phyloP scores from a whole-genome alignment of 805 yeast species.

The Monosporozyma servazzii region DNA sequence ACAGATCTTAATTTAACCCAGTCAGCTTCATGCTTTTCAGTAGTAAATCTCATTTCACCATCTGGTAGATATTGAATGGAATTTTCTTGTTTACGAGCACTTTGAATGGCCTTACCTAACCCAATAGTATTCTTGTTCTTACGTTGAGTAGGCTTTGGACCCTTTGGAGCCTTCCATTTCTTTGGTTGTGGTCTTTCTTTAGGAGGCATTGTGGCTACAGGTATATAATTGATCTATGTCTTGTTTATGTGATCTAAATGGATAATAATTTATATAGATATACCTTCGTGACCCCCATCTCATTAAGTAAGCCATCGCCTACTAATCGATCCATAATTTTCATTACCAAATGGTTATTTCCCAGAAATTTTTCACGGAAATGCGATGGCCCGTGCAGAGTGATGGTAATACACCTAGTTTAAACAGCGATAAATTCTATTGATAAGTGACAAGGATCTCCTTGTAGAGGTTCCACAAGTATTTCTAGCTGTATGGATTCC shows the following conservation, averaged over 20 bases:
- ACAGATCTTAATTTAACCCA: conserved; percentile 91
- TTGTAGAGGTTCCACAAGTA: neutral
- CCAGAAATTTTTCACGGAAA: conserved; percentile 1
- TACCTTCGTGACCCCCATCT: neutral
- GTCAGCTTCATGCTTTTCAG: conserved; percentile 70
- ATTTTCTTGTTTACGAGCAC: conserved; percentile 62
- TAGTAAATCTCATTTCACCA: conserved; percentile 84
- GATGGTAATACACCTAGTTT: neutral
- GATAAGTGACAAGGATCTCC: neutral
- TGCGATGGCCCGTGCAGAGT: conserved; percentile 3
- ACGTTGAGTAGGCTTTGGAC: conserved; percentile 83
- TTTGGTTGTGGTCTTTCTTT: conserved; percentile 38
- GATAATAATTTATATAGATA: neutral
- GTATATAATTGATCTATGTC: neutral
- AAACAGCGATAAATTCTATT: neutral
- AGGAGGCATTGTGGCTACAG: conserved; percentile 28
- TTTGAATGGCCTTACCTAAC: conserved; percentile 73
- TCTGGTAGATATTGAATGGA: conserved; percentile 66
- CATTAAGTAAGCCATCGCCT: neutral
- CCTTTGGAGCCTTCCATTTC: conserved; percentile 84
- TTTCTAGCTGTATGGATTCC: conserved; percentile 35
- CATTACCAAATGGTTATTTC: neutral
- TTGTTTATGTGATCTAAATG: neutral
- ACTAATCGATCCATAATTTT: neutral
- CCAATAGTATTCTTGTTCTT: conserved; percentile 80